Evolutionary conservation across 331 rosid species (phyloP), one percentile per base, ranked within the genome.

Genomic region (Quercus phellos): DNA sequence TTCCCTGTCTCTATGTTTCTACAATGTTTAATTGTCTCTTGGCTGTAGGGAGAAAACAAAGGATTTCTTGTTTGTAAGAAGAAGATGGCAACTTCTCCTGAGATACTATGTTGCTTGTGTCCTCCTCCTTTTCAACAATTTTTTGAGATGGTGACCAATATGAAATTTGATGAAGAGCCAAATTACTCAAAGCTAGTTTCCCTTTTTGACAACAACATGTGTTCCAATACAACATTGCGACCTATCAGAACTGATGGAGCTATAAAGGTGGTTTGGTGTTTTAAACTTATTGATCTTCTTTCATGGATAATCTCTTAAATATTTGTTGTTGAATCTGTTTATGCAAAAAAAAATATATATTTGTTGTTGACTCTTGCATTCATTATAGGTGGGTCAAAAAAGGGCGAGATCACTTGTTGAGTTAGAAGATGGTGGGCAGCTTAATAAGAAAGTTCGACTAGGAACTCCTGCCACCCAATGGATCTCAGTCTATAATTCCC

Each of bases 61-160:
- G 92, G 98, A 81, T 93, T 93, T 90, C 96, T 91, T 72, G 98
- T 93, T 16, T 90, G 97, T 87, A 91, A 94, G 93, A 94, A 94
- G 82, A 94, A 94, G 84, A 94, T 91, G 98, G 80, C 90, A 79
- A 94, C 95, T 75, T 86, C 98, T 30, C 90, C 98, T 6, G 98
- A 94, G 88, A 69, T 88, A 86, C 90, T 94, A 92, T 91, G 96
- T 88, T 94, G 96, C 85, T 90, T 87, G 79, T 90, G 94, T 81
- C 98, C 98, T 14, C 79, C 96, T 16, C 97, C 98, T 55, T 94
- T 94, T 83, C 90, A 83, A 85, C 96, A 82, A 75, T 94, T 94
- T 85, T 90, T 94, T 56, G 98, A 94, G 77, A 92, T 93, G 71
- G 94, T 94, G 80, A 88, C 92, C 74, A 89, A 82, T 80, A 91